Evolutionary conservation across 2,329 filamentous ascomycete genomes (phyloP).

Genomic region (Cordyceps farinosa): DNA sequence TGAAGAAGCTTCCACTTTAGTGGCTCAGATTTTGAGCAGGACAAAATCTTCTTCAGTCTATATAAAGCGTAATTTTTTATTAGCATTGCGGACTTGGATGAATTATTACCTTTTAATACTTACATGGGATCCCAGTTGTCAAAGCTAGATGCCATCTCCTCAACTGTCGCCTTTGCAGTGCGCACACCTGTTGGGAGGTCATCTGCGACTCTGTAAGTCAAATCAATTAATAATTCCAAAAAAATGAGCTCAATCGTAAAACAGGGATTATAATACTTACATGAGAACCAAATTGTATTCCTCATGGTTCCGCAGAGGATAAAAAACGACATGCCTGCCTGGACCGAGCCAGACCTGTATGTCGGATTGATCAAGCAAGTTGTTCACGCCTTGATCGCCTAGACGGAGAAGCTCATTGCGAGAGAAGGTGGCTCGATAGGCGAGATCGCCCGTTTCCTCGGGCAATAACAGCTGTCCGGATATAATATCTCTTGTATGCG

Average conservation of each 20-base stretch:
- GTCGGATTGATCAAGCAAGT: background rate
- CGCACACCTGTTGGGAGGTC: background rate
- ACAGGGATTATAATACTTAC: too few species aligned
- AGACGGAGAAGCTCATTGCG: background rate
- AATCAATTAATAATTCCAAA: too few species aligned
- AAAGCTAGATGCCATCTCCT: background rate
- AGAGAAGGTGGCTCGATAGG: background rate
- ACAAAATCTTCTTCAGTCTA: too few species aligned
- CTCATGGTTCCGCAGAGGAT: background rate
- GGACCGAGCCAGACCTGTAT: background rate
- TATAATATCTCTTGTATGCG: background rate
- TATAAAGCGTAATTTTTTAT: too few species aligned
- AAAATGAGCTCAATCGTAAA: too few species aligned
- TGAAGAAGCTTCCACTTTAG: too few species aligned
- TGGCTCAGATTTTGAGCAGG: too few species aligned
- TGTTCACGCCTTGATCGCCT: background rate
- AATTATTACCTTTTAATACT: background rate
- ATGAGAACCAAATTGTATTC: background rate
- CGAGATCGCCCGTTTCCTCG: background rate
- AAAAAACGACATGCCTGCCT: background rate
- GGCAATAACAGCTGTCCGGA: background rate
- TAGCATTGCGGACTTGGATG: too few species aligned
- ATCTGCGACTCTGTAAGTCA: background rate
- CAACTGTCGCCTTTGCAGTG: background rate
- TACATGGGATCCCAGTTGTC: background rate